Conservation (phyloP, 1,139 yeast genomes). For the Candida labiduridarum region DNA sequence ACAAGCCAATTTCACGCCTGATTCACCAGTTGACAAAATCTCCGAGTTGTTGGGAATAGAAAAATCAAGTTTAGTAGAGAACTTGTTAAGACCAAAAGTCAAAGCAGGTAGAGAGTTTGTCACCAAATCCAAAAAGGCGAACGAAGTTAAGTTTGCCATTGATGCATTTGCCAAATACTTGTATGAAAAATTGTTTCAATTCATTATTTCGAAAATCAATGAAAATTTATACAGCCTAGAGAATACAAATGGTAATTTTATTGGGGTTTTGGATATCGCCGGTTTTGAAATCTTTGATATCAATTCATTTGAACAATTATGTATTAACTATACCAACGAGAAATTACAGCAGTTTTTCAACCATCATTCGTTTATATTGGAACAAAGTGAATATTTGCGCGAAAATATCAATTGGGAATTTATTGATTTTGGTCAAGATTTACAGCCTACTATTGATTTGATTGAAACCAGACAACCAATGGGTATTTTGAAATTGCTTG, state of each 20-base stretch:
- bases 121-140: slow-evolving; percentile 74
- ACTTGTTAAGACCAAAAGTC: slow-evolving; percentile 75
- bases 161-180: slow-evolving; percentile 88
- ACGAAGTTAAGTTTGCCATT: slow-evolving; percentile 77
- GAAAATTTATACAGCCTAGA: slow-evolving; percentile 51
- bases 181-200: slow-evolving; percentile 82
- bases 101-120: slow-evolving; percentile 91
- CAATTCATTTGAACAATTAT: slow-evolving; percentile 93
- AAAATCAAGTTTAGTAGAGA: slow-evolving; percentile 54
- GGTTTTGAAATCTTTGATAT: slow-evolving; percentile 94
- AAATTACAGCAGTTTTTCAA: slow-evolving; percentile 95
- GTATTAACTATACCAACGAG: slow-evolving; percentile 96
- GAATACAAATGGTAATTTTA: slow-evolving; percentile 50
- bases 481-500: slow-evolving; percentile 86
- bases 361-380: slow-evolving; percentile 95
- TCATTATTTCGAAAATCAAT: slow-evolving; percentile 76
- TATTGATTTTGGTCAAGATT: slow-evolving; percentile 94
- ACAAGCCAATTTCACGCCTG: slow-evolving; percentile 71
- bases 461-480: slow-evolving; percentile 78
- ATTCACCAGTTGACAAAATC: slow-evolving; percentile 56
- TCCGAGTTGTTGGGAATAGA: slow-evolving; percentile 69
- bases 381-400: slow-evolving; percentile 90
- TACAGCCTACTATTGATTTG: slow-evolving; percentile 91
- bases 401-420: slow-evolving; percentile 97
- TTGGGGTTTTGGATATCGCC: slow-evolving; percentile 95